These are phyloP conservation scores for Xylariaceae sp. DNA, from an alignment of 2,329 filamentous ascomycete genomes.

Conservation along the genomic window DNA sequence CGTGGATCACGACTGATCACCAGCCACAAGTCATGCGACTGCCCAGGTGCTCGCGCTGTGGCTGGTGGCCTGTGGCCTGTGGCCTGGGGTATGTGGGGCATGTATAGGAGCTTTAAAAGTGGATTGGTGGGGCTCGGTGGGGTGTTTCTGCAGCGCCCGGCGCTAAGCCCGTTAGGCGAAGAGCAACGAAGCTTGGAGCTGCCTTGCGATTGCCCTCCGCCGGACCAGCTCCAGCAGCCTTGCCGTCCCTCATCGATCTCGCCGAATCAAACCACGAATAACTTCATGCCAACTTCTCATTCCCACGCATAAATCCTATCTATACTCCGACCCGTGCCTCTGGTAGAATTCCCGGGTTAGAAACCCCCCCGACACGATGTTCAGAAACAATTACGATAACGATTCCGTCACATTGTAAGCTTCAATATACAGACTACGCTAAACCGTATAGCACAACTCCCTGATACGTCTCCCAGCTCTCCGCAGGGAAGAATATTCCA, in stretches of 20 bases:
- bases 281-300: slow-evolving; percentile 12
- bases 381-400: slow-evolving; percentile 99
- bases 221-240: slow-evolving; percentile 24
- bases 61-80: slow-evolving; percentile 18
- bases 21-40: slow-evolving; percentile 22
- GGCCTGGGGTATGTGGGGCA: neutral
- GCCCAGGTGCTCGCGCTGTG: slow-evolving; percentile 5
- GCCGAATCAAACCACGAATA: slow-evolving; percentile 18
- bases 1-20: slow-evolving; percentile 2
- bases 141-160: slow-evolving; percentile 9
- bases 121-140: neutral
- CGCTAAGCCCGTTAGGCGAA: slow-evolving; percentile 27
- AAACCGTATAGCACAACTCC: slow-evolving; percentile 19
- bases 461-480: slow-evolving; percentile 58
- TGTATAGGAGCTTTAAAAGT: neutral
- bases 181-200: slow-evolving; percentile 34
- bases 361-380: slow-evolving; percentile 61
- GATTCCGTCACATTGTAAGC: slow-evolving; percentile 98
- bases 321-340: neutral
- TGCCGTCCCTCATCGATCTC: slow-evolving; percentile 24
- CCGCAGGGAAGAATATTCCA: slow-evolving; percentile 99
- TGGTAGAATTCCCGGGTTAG: neutral
- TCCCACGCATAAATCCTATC: slow-evolving; percentile 1
- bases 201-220: slow-evolving; percentile 28
- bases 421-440: slow-evolving; percentile 20